phyloP scores from a whole-genome alignment of 768 basidiomycete species.

The Dictyophora rubrovolvata region DNA sequence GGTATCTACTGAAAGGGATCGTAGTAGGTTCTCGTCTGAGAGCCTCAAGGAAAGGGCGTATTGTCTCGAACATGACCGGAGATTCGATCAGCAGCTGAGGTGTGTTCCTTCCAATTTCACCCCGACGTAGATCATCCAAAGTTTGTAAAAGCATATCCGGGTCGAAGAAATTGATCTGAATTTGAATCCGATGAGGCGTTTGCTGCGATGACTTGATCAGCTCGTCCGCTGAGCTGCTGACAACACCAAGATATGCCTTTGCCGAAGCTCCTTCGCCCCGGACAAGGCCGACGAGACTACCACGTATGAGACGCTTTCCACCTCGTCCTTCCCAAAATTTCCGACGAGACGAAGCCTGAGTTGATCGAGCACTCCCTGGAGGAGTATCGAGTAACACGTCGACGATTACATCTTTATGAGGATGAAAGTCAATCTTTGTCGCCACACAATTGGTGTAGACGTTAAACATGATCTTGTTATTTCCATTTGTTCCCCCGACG shows the following conservation, averaged over 20 bases:
- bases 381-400: conserved; percentile 41
- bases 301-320: conserved; percentile 48
- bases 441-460: conserved; percentile 14
- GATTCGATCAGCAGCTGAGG: conserved; percentile 42
- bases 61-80: conserved; percentile 55
- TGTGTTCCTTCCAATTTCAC: not conserved
- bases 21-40: conserved; percentile 45
- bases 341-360: conserved; percentile 27
- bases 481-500: not conserved
- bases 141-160: conserved; percentile 38
- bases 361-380: conserved; percentile 41
- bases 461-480: conserved; percentile 14
- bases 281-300: conserved; percentile 54
- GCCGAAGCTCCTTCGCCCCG: conserved; percentile 27
- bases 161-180: conserved; percentile 58
- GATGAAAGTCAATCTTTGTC: not conserved
- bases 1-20: conserved; percentile 44
- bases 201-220: conserved; percentile 33
- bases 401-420: conserved; percentile 39
- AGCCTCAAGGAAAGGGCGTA: conserved; percentile 57
- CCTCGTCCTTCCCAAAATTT: conserved; percentile 54
- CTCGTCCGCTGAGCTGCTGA: conserved; percentile 34
- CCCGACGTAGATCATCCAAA: conserved; percentile 26
- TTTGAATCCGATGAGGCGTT: conserved; percentile 25
- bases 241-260: conserved; percentile 45